These are phyloP conservation scores for Scedosporium apiospermum DNA, from an alignment of 2,329 filamentous ascomycete genomes.

Conservation along the genomic window DNA sequence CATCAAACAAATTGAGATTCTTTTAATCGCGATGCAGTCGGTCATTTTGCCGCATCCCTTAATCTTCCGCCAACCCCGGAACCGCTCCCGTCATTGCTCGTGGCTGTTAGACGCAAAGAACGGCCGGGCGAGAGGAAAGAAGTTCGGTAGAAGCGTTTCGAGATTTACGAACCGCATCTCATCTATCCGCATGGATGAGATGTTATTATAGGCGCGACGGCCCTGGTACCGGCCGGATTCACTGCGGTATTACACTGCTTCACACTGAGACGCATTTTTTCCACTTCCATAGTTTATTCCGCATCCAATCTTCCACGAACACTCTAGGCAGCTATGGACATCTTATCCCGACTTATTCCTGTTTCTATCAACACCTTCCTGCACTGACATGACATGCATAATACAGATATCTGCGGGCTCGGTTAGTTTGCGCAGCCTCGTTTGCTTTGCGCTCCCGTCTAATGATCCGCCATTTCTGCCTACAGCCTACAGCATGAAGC, in stretches of 20 bases:
- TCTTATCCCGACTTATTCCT: neutral
- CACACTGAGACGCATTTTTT: neutral
- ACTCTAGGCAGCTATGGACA: neutral
- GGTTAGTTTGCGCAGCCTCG: neutral
- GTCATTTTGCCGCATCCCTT: too few relatives aligned
- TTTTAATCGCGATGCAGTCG: neutral
- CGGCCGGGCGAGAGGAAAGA: neutral
- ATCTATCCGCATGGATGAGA: neutral
- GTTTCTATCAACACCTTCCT: neutral
- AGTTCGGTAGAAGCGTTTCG: neutral
- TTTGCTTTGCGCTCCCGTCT: neutral
- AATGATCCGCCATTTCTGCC: neutral
- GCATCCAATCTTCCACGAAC: neutral
- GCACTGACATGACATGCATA: neutral
- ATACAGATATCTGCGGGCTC: neutral
- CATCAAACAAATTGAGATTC: neutral
- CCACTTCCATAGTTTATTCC: neutral
- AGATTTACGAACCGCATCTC: neutral
- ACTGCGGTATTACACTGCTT: neutral
- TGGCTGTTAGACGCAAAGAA: neutral
- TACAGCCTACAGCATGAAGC: neutral
- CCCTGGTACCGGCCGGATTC: neutral
- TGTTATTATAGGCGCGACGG: neutral
- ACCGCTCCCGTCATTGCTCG: neutral
- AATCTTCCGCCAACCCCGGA: neutral